Conservation (phyloP, 2,329 filamentous ascomycete species). For the Thermothelomyces thermophilus region DNA sequence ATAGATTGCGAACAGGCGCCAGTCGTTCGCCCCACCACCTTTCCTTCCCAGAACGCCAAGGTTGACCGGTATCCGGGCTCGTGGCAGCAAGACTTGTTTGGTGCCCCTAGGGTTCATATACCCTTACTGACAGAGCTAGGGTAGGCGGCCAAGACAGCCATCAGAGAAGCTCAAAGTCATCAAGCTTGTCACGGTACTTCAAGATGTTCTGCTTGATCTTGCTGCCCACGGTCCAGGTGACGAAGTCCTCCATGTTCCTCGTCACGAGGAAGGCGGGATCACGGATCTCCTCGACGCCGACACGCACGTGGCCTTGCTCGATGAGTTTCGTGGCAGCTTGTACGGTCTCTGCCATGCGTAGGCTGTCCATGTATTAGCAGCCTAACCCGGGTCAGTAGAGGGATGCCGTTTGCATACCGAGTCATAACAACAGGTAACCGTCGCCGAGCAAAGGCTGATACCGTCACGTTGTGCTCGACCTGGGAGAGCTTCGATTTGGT, state of each 20-base stretch:
- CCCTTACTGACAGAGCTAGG: no score
- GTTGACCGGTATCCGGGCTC: no score
- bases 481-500: conserved; percentile 70
- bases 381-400: not conserved
- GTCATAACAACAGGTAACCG: conserved; percentile 77
- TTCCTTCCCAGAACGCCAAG: no score
- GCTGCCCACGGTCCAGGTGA: conserved; percentile 91
- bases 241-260: conserved; percentile 86
- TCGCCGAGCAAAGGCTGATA: conserved; percentile 79
- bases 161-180: conserved; percentile 86
- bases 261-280: conserved; percentile 88
- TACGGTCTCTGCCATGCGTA: conserved; percentile 88
- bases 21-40: no score
- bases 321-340: conserved; percentile 80
- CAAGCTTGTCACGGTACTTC: conserved; percentile 88
- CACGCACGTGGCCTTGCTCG: conserved; percentile 88
- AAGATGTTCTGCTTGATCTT: conserved; percentile 97
- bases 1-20: no score
- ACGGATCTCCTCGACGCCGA: conserved; percentile 83
- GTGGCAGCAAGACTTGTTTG: no score
- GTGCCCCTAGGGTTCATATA: no score
- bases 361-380: conserved; percentile 57
- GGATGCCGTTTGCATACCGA: conserved; percentile 5
- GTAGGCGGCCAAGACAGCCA: no score
- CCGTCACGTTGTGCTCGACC: conserved; percentile 83